A percentile compares a stretch with the other conserved stretches of the same genome.
Evolutionary conservation across 805 yeast genomes (phyloP).

Genomic region (Metschnikowia continentalis): DNA sequence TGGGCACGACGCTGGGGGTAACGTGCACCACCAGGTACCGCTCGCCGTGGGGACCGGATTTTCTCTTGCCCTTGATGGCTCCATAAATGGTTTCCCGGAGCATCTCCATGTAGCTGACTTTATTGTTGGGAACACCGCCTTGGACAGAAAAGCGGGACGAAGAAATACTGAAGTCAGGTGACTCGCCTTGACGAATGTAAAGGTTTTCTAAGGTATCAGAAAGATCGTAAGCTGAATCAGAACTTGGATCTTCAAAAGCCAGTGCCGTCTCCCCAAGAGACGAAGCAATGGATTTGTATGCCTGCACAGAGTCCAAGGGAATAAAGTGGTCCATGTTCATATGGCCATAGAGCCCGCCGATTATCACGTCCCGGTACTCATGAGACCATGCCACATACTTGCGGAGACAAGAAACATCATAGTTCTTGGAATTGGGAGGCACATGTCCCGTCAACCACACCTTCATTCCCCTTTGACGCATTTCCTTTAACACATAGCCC

Average conservation of each 20-base stretch:
- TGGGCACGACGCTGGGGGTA: constrained; percentile 74
- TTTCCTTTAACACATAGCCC: constrained; percentile 66
- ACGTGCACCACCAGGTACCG: constrained; percentile 69
- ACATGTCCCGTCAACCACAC: constrained; percentile 89
- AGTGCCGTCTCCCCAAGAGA: neutral
- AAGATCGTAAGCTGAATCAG: constrained; percentile 15
- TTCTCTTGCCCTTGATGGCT: constrained; percentile 41
- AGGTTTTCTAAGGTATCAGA: constrained; percentile 15
- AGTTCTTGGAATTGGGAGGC: constrained; percentile 78
- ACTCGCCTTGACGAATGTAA: constrained; percentile 5
- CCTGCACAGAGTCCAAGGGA: constrained; percentile 67
- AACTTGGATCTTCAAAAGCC: neutral
- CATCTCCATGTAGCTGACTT: constrained; percentile 57
- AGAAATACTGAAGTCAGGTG: neutral
- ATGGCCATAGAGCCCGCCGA: constrained; percentile 84
- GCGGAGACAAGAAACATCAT: constrained; percentile 66
- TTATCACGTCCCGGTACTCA: constrained; percentile 77
- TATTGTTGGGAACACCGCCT: constrained; percentile 67
- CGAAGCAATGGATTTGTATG: constrained; percentile 49
- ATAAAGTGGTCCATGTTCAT: constrained; percentile 87
- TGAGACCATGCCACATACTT: constrained; percentile 78
- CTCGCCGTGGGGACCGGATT: constrained; percentile 44
- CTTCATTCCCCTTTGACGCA: constrained; percentile 70
- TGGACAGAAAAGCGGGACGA: constrained; percentile 19
- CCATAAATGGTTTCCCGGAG: constrained; percentile 54